Conservation (phyloP, 768 basidiomycete species). For the Cystobasidium tubakii region DNA sequence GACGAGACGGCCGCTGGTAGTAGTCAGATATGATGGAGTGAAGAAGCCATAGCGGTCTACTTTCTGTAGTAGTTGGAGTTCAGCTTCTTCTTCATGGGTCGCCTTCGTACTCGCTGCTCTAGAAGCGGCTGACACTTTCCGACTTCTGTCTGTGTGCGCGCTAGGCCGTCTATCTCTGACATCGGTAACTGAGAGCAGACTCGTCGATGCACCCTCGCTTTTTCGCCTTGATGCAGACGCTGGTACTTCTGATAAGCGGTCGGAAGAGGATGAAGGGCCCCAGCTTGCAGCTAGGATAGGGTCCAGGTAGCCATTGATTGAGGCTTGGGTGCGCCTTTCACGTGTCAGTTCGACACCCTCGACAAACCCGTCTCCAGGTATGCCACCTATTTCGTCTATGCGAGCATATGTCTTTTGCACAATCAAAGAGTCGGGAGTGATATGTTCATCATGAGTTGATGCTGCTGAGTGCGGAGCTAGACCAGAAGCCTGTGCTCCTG, state of each 20-base stretch:
- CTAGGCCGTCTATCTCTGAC: background rate
- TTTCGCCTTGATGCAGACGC: background rate
- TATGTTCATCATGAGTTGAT: background rate
- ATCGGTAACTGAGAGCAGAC: background rate
- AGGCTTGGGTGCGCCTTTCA: conserved; percentile 5
- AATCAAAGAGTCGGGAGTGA: background rate
- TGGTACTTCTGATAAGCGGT: background rate
- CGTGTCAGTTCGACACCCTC: conserved; percentile 23
- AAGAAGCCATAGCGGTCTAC: conserved; percentile 31
- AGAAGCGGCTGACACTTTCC: conserved; percentile 9
- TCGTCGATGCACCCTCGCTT: background rate
- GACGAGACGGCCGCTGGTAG: background rate
- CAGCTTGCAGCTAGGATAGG: background rate
- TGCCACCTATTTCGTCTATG: conserved; percentile 14
- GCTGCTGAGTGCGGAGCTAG: background rate
- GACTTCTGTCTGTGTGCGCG: background rate
- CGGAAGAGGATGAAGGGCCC: background rate
- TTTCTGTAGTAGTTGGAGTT: background rate
- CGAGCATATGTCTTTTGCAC: conserved; percentile 22
- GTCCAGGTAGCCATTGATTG: conserved; percentile 16
- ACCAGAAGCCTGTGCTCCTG: background rate
- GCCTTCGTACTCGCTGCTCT: background rate
- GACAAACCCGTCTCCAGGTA: conserved; percentile 25
- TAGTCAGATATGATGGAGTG: background rate
- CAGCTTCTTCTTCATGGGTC: conserved; percentile 4